These are phyloP conservation scores for Leccinellum albellum DNA, from an alignment of 768 basidiomycete species.

Conservation along the genomic window DNA sequence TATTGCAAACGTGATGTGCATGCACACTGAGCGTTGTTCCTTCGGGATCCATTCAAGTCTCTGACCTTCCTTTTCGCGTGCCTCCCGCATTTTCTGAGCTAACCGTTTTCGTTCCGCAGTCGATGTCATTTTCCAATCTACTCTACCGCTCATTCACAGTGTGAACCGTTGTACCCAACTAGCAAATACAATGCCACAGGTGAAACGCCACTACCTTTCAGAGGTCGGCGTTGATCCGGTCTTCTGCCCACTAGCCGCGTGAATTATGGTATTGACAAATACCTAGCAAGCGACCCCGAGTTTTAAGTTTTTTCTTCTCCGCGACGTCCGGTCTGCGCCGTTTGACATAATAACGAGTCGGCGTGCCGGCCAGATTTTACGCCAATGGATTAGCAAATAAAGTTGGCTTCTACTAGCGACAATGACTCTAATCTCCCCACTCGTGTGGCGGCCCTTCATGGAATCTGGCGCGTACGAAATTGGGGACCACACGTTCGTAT, in stretches of 20 bases:
- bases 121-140: neutral
- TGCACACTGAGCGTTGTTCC: conserved; percentile 58
- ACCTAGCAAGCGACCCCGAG: neutral
- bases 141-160: conserved; percentile 1
- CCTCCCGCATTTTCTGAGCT: conserved; percentile 6
- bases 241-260: neutral
- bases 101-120: conserved; percentile 8
- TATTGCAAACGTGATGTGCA: conserved; percentile 55
- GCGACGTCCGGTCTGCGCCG: neutral
- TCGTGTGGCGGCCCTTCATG: conserved; percentile 18
- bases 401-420: neutral
- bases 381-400: conserved; percentile 2
- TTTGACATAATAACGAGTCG: conserved; percentile 1
- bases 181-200: conserved; percentile 1
- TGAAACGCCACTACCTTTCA: neutral
- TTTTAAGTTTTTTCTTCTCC: conserved; percentile 1
- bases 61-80: conserved; percentile 40
- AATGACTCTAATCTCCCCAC: neutral
- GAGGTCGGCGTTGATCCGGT: neutral
- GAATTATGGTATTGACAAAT: neutral
- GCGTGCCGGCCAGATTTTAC: neutral
- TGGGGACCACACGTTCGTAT: conserved; percentile 7
- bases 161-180: conserved; percentile 16
- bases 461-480: conserved; percentile 7
- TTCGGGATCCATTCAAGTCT: conserved; percentile 82